Base-by-base conservation (phyloP, 2,329 filamentous ascomycete species). In the Ophiostoma himal-ulmi region DNA sequence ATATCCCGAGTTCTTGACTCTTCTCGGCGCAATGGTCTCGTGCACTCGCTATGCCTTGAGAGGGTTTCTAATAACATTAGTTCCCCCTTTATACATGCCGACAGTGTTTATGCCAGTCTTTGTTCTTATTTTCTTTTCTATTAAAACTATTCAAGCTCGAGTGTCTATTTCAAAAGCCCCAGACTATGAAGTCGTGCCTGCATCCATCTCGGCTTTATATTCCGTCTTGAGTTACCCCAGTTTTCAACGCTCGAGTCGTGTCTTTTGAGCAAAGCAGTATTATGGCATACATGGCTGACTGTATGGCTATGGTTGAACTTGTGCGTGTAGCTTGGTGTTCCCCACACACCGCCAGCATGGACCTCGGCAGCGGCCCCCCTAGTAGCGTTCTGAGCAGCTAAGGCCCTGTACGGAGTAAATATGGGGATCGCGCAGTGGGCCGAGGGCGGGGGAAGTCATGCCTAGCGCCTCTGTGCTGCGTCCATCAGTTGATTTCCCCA, bases 331-430 rank as follows among this genome's bases (percentile, higher is more conserved):
- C 52, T 30, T 48, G 44, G 39, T 39, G 20, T 26, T 34, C 71
- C 71, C 70, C 71, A 72, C 71, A 68, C 60, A 36, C 30, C 20
- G 65, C 48, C 71, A 64, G 71, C 52, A 17, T 71, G 68, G 39
- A 72, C 71, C 71, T 72, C 71, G 71, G 71, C 68, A 70, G 67
- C 70, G 64, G 30, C 64, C 60, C 17, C 22, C 57, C n/a, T 57
- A 57, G 52, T 26, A 54, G 52, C n/a, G 1, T 26, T 48, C 44
- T 7, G n/a, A 44, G 41, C 41, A 62, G 57, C 57, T 62, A 62
- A 34, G 52, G 57, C 57, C 26, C 57, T 34, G 57, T 17, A 62
- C 10, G 26, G n/a, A 57, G 44, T 14, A 70, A 60, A 5, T 44
- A 60, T 69, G 66, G 68, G 68, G 71, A 64, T 34, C 36, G 26